Conservation (phyloP, 495 filamentous ascomycete genomes). For the Parathielavia appendiculata region DNA sequence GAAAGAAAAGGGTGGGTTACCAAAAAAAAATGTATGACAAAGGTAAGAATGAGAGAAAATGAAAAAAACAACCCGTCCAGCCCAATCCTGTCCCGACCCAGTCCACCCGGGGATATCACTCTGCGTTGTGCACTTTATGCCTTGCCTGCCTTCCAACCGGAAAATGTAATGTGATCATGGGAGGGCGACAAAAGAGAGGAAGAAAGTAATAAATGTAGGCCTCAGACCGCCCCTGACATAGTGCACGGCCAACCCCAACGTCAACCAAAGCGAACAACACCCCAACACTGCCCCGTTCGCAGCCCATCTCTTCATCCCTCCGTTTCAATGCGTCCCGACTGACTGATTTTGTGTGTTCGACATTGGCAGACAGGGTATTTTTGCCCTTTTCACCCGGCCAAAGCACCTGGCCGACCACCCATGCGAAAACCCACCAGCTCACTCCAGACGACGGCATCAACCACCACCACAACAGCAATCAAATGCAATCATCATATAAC, state of each 20-base stretch:
- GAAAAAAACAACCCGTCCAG: not conserved
- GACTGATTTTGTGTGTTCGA: too few relatives aligned
- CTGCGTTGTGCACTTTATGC: slow-evolving; percentile 8
- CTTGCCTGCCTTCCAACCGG: slow-evolving; percentile 5
- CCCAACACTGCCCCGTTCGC: too few relatives aligned
- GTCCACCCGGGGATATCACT: slow-evolving; percentile 4
- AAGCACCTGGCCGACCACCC: too few relatives aligned
- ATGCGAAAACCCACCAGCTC: too few relatives aligned
- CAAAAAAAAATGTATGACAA: slow-evolving; percentile 7
- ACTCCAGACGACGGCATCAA: too few relatives aligned
- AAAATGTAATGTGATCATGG: too few relatives aligned
- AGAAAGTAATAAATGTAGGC: not conserved
- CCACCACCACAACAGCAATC: too few relatives aligned
- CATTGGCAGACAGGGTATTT: too few relatives aligned
- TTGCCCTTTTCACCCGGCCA: too few relatives aligned
- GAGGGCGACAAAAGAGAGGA: not conserved
- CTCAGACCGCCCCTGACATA: too few relatives aligned
- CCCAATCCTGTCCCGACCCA: not conserved
- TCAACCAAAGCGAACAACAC: not conserved
- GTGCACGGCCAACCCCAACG: not conserved
- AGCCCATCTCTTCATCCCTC: too few relatives aligned
- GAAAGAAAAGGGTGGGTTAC: not conserved
- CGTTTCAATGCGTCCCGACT: too few relatives aligned
- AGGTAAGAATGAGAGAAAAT: not conserved
- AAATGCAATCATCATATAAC: not conserved